Evolutionary conservation across 345 rosid genomes (phyloP).

Genomic region (Eucalyptus coolabah): DNA sequence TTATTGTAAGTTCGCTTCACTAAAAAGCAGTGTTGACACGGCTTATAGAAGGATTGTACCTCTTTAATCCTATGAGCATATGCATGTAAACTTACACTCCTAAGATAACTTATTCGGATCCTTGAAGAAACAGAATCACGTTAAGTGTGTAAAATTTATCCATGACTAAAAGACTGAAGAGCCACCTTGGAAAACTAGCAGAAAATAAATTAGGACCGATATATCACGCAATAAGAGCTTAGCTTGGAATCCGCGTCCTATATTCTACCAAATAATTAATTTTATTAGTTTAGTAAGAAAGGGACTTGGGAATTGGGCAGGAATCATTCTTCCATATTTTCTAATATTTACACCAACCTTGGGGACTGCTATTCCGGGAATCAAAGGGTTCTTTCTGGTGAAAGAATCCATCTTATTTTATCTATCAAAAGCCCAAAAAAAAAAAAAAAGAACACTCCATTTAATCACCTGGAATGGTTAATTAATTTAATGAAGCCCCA

Average conservation of each 20-base stretch:
- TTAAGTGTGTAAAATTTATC: background rate
- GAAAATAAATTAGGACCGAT: background rate
- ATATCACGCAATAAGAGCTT: background rate
- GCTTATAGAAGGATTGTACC: background rate
- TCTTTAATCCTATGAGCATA: background rate
- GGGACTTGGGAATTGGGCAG: background rate
- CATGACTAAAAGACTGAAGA: background rate
- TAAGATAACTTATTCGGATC: background rate
- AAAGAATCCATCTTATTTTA: background rate
- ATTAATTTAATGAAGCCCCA: background rate
- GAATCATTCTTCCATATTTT: background rate
- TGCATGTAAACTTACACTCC: background rate
- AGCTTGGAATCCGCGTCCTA: background rate
- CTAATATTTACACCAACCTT: background rate
- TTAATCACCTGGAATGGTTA: background rate
- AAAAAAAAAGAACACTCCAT: background rate
- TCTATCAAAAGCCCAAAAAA: too few species aligned
- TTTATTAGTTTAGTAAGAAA: background rate
- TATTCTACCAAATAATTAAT: background rate
- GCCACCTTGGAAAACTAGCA: background rate
- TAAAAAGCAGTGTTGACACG: background rate
- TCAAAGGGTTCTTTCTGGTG: too few species aligned
- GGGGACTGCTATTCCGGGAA: background rate
- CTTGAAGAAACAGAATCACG: background rate
- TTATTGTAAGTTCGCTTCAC: background rate